Evolutionary conservation across 352 stramenopile genomes (phyloP), one percentile per base, ranked within the genome.

Genomic region (Globisporangium nunn): DNA sequence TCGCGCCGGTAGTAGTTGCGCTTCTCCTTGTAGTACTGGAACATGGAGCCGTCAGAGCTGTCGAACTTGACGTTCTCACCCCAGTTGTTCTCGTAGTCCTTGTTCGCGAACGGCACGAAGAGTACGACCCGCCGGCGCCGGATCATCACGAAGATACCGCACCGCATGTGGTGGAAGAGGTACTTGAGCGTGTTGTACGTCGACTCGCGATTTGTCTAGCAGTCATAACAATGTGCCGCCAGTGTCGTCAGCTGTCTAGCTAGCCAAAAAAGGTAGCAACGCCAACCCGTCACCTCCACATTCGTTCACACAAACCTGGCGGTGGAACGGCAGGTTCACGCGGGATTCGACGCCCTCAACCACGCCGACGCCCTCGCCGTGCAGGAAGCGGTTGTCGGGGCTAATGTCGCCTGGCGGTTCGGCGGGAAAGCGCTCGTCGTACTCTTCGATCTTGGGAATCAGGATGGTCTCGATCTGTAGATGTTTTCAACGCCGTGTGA

Each of bases 71-170:
- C 78, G 54, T 88, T 78, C 40, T 97, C 74, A 30, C 86, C 91
- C 96, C 96, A 99, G 44, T 91, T 97, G 75, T 99, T 99, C 56
- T 86, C 75, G 71, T 98, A 99, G 56, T 98, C 84, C 56, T 93
- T 93, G 71, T 99, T 99, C 17, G 94, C 89, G 70, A 99, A 98
- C 6, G 96, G 96, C 50, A 89, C 93, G 68, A 99, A 99, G 23
- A 99, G 91, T 17, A 96, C 83, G 17, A 99, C 76, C 61, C 95
- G 83, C 23, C 89, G 88, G 39, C 96, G 76, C 8, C 96, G 92
- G 67, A 99, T 98, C 92, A 98, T 98, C 39, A 99, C 96, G 62
- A 98, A 98, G 44, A 99, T 98, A 10, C 96, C 97, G 67, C 95
- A 98, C 59, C 97, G 97, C 90, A 98, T 99, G 80, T 99, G 95